Conservation (phyloP, 2,329 filamentous ascomycete species). For the Fusarium heterosporum region DNA sequence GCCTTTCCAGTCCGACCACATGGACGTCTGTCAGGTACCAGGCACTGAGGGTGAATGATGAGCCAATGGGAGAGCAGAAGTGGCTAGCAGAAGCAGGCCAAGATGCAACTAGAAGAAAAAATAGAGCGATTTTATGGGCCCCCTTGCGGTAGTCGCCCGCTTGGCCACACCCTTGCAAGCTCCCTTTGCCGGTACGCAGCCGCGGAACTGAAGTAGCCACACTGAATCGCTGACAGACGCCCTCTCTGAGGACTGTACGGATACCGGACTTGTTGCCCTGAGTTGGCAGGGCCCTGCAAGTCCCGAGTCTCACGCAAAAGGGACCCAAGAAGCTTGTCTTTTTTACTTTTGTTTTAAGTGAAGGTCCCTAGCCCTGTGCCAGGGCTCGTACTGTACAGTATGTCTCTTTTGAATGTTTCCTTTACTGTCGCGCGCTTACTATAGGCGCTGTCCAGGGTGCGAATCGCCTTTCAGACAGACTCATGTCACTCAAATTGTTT, state of each 20-base stretch:
- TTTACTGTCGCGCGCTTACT: constrained; percentile 32
- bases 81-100: constrained; percentile 16
- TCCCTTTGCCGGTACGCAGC: constrained; percentile 23
- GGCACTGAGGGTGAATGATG: constrained; percentile 47
- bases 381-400: constrained; percentile 26
- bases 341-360: too few relatives aligned
- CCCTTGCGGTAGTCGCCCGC: constrained; percentile 30
- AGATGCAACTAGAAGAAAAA: constrained; percentile 45
- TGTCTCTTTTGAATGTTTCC: neutral
- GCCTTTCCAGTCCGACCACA: constrained; percentile 56
- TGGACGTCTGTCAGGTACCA: constrained; percentile 58
- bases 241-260: constrained; percentile 3
- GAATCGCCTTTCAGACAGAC: constrained; percentile 6
- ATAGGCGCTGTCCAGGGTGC: neutral
- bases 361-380: neutral
- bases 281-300: constrained; percentile 9
- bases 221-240: constrained; percentile 40
- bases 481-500: constrained; percentile 18
- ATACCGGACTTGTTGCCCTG: constrained; percentile 26
- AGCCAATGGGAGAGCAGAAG: constrained; percentile 49
- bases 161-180: constrained; percentile 21
- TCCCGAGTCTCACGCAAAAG: constrained; percentile 1
- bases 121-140: constrained; percentile 41
- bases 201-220: constrained; percentile 26
- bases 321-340: constrained; percentile 4